These are phyloP conservation scores for Bauhinia variegata DNA, from an alignment of 306 rosid genomes.

Conservation along the genomic window DNA sequence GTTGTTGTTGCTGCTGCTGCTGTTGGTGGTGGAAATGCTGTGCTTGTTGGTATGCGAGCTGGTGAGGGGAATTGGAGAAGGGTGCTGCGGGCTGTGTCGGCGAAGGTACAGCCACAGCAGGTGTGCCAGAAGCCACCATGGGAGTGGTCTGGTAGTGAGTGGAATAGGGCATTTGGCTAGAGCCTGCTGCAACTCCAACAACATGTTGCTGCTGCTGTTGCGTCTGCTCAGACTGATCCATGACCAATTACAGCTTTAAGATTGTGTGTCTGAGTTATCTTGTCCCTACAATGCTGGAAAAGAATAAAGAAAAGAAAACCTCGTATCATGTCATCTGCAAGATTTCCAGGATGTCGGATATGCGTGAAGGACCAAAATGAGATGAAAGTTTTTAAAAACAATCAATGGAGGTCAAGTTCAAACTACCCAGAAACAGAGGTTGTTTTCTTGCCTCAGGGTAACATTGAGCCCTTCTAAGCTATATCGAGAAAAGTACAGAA, in stretches of 20 bases:
- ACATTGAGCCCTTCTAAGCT: no score
- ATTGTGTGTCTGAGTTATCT: slow-evolving; percentile 35
- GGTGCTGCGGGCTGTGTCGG: slow-evolving; percentile 55
- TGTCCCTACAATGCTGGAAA: slow-evolving; percentile 42
- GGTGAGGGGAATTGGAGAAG: slow-evolving; percentile 66
- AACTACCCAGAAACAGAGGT: no score
- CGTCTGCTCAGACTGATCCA: slow-evolving; percentile 73
- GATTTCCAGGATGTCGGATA: not conserved
- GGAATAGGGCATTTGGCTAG: slow-evolving; percentile 62
- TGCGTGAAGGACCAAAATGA: not conserved
- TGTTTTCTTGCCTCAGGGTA: no score
- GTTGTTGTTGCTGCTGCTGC: slow-evolving; percentile 73
- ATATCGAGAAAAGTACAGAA: no score
- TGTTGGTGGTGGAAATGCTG: slow-evolving; percentile 79
- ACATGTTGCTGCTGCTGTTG: slow-evolving; percentile 54
- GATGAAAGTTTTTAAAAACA: no score
- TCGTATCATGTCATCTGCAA: slow-evolving; percentile 18
- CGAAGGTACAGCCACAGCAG: slow-evolving; percentile 55
- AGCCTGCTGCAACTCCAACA: slow-evolving; percentile 51
- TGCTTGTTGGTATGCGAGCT: slow-evolving; percentile 71
- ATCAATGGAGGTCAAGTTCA: no score
- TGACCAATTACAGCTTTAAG: slow-evolving; percentile 33
- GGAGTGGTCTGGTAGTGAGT: slow-evolving; percentile 65
- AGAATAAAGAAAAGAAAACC: not conserved
- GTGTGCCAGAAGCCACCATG: slow-evolving; percentile 67